Evolutionary conservation across 495 filamentous ascomycete genomes (phyloP), one percentile per base, ranked within the genome.

Genomic region (Penicillium herquei): DNA sequence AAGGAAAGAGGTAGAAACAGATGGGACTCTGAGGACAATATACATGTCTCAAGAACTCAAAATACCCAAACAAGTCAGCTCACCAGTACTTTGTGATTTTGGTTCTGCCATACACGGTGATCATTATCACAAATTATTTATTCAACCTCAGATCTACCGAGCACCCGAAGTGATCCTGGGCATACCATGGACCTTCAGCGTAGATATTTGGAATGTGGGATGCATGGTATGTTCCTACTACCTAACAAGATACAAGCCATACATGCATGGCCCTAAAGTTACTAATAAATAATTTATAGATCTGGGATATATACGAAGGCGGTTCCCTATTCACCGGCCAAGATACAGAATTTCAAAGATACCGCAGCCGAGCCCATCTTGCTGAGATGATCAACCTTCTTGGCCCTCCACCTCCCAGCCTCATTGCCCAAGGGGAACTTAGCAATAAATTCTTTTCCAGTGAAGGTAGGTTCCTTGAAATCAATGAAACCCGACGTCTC

Each of bases 151-250:
- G 48, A 61, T 74, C 50, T 79, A 77, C 60, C 62, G 74, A 52
- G 70, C 74, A 39, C 76, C 76, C 4, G 75, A 79, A 45, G 59
- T 78, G 2, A 70, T 77, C 39, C 42, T 77, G 44, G 50, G 65
- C 49, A 63, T 60, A 43, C 60, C 57, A 49, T 79, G 76, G 74
- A 57, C 61, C 42, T 69, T 58, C 43, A 73, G 64, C 9, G 58
- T 74, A 34, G 74, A 79, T 64, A 70, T 79, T 54, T 78, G 74
- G 74, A 67, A 64, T 39, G 59, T 76, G 57, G 76, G 73, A 44
- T 64, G 71, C 16, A 65, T 78, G 67, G 76, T 76, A 64, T 69
- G 68, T 39, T 30, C 13, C 45, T 55, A 40, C 13, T 42, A 31
- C 21, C 48, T 16, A 39, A 41, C 31, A 45, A 7, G 35, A 37